phyloP scores from a whole-genome alignment of 805 yeast species.

The Starmerella scarabaei region DNA sequence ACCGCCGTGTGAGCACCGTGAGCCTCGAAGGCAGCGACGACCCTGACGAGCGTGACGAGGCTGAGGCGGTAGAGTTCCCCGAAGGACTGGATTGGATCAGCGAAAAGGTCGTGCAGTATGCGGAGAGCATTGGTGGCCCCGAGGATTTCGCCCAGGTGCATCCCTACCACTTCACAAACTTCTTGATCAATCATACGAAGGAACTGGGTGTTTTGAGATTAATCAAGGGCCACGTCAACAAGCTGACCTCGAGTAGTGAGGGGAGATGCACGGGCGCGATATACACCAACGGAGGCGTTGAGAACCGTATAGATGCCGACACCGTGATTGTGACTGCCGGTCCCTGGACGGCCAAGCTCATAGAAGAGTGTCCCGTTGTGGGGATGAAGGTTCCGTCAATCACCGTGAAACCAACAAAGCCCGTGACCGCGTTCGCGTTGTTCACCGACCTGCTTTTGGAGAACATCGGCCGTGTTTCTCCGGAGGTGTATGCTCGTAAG shows the following conservation, averaged over 20 bases:
- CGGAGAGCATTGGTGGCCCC: constrained; percentile 70
- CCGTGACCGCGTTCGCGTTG: constrained; percentile 85
- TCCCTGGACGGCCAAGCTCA: constrained; percentile 88
- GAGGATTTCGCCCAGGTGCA: constrained; percentile 94
- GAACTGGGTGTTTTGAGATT: constrained; percentile 75
- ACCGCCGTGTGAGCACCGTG: constrained; percentile 74
- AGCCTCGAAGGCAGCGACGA: constrained; percentile 53
- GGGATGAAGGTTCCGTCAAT: constrained; percentile 93
- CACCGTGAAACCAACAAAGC: constrained; percentile 68
- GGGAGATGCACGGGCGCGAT: constrained; percentile 62
- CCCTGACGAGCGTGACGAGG: constrained; percentile 3
- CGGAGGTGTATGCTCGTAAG: constrained; percentile 87
- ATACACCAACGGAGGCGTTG: constrained; percentile 33
- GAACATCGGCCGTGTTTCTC: constrained; percentile 55
- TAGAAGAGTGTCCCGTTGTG: constrained; percentile 88
- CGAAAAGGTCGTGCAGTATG: constrained; percentile 47
- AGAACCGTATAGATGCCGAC: constrained; percentile 42
- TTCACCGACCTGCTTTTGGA: constrained; percentile 80
- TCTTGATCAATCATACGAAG: constrained; percentile 62
- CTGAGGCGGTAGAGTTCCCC: constrained; percentile 26
- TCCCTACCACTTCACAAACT: constrained; percentile 87
- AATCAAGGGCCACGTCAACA: constrained; percentile 70
- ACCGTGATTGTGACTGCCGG: constrained; percentile 81
- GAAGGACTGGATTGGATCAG: constrained; percentile 64
- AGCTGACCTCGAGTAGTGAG: constrained; percentile 47